Conservation (phyloP, 257 asterid genomes). For the Linderniella brevidens region DNA sequence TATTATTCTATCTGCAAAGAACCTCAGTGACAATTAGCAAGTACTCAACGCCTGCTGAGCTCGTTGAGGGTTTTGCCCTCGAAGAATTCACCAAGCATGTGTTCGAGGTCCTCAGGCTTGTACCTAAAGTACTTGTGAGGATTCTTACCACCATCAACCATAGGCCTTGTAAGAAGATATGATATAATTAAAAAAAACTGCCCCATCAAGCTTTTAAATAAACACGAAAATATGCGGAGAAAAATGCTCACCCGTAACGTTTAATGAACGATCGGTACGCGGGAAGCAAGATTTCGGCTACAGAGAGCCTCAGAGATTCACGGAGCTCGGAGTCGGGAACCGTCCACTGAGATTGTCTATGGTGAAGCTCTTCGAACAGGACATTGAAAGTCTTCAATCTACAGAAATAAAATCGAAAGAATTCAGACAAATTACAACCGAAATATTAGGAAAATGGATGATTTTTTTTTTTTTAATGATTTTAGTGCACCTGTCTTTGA, state of each 20-base stretch:
- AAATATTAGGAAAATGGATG: not conserved
- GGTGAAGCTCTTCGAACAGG: slow-evolving; percentile 97
- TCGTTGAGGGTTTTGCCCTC: slow-evolving; percentile 86
- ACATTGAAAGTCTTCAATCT: slow-evolving; percentile 80
- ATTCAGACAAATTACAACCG: too few relatives aligned
- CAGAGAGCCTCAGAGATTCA: slow-evolving; percentile 90
- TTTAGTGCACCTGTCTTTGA: slow-evolving; percentile 58
- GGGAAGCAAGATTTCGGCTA: slow-evolving; percentile 89
- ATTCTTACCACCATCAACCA: slow-evolving; percentile 83
- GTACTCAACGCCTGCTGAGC: slow-evolving; percentile 55
- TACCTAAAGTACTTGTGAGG: slow-evolving; percentile 93
- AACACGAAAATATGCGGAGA: too few relatives aligned
- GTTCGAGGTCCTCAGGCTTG: slow-evolving; percentile 95
- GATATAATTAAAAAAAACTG: not conserved
- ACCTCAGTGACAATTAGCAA: too few relatives aligned
- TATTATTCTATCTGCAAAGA: too few relatives aligned
- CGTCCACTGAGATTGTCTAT: slow-evolving; percentile 96
- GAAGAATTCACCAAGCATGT: slow-evolving; percentile 94
- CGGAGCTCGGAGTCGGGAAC: slow-evolving; percentile 95
- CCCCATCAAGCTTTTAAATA: not conserved
- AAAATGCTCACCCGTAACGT: slow-evolving; percentile 59
- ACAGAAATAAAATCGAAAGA: slow-evolving; percentile 4
- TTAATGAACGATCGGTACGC: slow-evolving; percentile 92
- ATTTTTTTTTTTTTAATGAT: not conserved
- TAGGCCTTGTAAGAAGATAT: slow-evolving; percentile 27